phyloP scores from a whole-genome alignment of 805 yeast species.

The Ogataea degrootiae region DNA sequence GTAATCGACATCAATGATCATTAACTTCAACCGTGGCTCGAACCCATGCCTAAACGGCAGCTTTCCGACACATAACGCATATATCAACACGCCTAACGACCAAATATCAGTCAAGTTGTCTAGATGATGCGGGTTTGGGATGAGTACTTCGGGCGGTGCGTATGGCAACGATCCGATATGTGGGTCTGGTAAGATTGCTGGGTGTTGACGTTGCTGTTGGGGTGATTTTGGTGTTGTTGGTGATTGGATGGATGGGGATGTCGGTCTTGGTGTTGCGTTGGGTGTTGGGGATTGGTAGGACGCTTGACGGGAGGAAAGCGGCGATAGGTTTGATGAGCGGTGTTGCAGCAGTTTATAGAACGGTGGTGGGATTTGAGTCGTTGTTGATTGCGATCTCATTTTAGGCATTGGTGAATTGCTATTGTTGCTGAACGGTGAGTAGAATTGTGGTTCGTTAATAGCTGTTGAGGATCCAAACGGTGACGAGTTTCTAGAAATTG shows the following conservation, averaged over 20 bases:
- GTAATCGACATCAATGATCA: slow-evolving; percentile 65
- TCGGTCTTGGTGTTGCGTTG: not conserved
- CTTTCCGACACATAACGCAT: slow-evolving; percentile 66
- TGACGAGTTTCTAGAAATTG: slow-evolving; percentile 10
- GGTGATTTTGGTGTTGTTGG: not conserved
- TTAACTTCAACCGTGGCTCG: slow-evolving; percentile 71
- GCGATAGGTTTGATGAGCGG: not conserved
- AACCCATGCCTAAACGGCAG: slow-evolving; percentile 83
- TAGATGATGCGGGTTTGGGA: slow-evolving; percentile 51
- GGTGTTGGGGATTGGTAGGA: not conserved
- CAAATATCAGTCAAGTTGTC: slow-evolving; percentile 78
- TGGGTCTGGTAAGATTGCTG: slow-evolving; percentile 43
- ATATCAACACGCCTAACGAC: slow-evolving; percentile 83
- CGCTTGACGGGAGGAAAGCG: slow-evolving; percentile 1
- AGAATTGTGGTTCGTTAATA: not conserved
- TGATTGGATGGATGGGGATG: not conserved
- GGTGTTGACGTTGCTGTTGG: slow-evolving; percentile 8
- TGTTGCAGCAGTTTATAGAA: not conserved
- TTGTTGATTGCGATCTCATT: not conserved
- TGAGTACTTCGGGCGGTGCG: slow-evolving; percentile 82
- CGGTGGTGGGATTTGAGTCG: not conserved
- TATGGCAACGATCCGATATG: slow-evolving; percentile 89
- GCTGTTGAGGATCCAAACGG: not conserved
- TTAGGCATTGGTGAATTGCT: too few species aligned
- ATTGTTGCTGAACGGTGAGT: not conserved